Percentiles rank a stretch among this genome's conserved stretches.
Conservation (phyloP, 352 stramenopile species). For the Phytophthora syringae region DNA sequence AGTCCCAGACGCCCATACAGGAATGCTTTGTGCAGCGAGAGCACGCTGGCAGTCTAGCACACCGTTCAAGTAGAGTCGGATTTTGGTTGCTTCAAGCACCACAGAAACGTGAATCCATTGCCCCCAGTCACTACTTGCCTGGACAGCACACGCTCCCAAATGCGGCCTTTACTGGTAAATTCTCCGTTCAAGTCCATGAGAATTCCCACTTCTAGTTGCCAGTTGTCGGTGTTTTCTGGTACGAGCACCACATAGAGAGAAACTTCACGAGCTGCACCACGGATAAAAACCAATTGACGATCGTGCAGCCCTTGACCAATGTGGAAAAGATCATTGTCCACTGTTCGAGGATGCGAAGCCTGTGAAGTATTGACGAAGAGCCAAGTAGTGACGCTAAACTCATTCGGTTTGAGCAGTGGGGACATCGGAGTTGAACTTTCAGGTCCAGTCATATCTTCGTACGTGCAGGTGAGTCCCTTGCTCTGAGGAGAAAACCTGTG, state of each 20-base stretch:
- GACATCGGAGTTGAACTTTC: constrained; percentile 45
- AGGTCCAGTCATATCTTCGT: constrained; percentile 53
- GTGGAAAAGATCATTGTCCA: constrained; percentile 2
- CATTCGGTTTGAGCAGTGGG: constrained; percentile 64
- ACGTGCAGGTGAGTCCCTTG: constrained; percentile 65
- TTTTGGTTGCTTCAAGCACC: constrained; percentile 84
- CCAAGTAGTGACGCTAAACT: constrained; percentile 92
- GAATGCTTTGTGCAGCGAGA: constrained; percentile 42
- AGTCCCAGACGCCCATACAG: constrained; percentile 32
- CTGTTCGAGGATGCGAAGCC: background rate
- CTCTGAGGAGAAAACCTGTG: constrained; percentile 60
- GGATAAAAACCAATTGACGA: constrained; percentile 73
- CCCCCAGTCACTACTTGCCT: constrained; percentile 73
- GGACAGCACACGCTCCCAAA: constrained; percentile 70
- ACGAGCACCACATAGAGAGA: constrained; percentile 64
- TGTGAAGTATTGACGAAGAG: constrained; percentile 56
- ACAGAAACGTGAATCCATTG: constrained; percentile 89
- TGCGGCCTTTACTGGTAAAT: constrained; percentile 25
- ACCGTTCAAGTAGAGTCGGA: constrained; percentile 93
- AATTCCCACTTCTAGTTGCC: constrained; percentile 71
- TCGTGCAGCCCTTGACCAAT: constrained; percentile 21
- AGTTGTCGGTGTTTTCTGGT: constrained; percentile 50
- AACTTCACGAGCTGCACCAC: constrained; percentile 68
- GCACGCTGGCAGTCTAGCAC: constrained; percentile 84
- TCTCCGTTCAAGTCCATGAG: constrained; percentile 32